These are phyloP conservation scores for Didymella lethalis DNA, from an alignment of 2,329 filamentous ascomycete species.

Conservation along the genomic window DNA sequence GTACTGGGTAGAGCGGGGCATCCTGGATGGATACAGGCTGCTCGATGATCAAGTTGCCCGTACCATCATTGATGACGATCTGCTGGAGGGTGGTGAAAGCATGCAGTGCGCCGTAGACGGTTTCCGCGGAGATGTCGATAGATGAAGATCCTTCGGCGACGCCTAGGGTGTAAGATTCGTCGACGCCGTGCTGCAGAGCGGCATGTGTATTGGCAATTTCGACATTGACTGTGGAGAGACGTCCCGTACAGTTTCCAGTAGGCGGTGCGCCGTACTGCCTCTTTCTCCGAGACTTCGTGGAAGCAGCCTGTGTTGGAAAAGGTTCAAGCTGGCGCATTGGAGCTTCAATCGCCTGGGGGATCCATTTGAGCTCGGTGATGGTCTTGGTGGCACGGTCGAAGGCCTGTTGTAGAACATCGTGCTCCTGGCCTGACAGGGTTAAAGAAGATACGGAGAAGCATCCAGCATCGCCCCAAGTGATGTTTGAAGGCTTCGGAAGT, in stretches of 20 bases:
- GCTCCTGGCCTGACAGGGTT: constrained; percentile 48
- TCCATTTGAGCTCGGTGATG: constrained; percentile 62
- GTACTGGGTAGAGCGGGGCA: constrained; percentile 61
- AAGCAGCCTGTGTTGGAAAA: constrained; percentile 57
- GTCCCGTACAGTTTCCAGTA: constrained; percentile 37
- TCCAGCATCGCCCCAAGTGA: constrained; percentile 63
- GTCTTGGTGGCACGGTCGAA: constrained; percentile 61
- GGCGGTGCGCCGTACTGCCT: constrained; percentile 29
- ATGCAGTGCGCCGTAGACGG: constrained; percentile 63
- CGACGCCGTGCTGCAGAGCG: constrained; percentile 63
- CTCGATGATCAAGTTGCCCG: constrained; percentile 58
- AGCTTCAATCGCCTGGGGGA: constrained; percentile 61
- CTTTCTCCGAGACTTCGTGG: constrained; percentile 29
- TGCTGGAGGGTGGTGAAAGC: constrained; percentile 67
- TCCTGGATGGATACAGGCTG: constrained; percentile 62
- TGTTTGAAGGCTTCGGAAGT: constrained; percentile 61
- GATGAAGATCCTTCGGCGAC: constrained; percentile 52
- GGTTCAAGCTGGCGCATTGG: constrained; percentile 60
- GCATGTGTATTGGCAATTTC: constrained; percentile 56
- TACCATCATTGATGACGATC: constrained; percentile 59
- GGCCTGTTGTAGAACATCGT: constrained; percentile 53
- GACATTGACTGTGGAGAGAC: constrained; percentile 57
- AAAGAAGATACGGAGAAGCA: constrained; percentile 55
- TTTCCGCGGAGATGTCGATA: constrained; percentile 59
- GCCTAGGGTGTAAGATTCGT: constrained; percentile 64